These are phyloP conservation scores for Citrus unshiu DNA, from an alignment of 345 rosid genomes.

Conservation along the genomic window DNA sequence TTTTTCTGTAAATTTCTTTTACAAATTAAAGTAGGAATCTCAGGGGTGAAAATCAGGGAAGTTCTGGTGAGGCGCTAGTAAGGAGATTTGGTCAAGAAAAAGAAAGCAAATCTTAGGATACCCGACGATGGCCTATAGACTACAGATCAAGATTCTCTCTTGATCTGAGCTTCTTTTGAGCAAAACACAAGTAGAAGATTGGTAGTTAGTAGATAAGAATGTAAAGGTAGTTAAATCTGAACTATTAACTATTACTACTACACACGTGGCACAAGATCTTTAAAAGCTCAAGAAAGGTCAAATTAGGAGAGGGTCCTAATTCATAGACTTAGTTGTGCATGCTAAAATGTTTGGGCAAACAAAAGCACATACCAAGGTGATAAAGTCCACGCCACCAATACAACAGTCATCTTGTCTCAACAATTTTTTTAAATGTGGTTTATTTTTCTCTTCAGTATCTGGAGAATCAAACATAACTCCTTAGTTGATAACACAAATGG, in stretches of 20 bases:
- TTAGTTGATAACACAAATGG: not conserved
- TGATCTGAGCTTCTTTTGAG: not conserved
- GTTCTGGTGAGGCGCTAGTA: not conserved
- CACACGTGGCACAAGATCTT: not conserved
- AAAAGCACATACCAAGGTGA: constrained; percentile 60
- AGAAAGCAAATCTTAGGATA: no score
- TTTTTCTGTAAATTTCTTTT: not conserved
- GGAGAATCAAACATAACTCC: constrained; percentile 4
- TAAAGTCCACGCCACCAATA: constrained; percentile 71
- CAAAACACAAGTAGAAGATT: no score
- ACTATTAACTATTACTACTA: not conserved
- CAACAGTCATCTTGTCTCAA: constrained; percentile 40
- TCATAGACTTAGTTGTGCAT: not conserved
- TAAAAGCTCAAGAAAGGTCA: not conserved
- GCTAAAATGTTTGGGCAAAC: not conserved
- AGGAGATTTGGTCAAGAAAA: not conserved
- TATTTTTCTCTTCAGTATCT: constrained; percentile 27
- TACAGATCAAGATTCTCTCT: not conserved
- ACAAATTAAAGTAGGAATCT: not conserved
- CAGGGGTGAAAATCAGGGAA: not conserved
- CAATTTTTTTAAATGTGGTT: constrained; percentile 7
- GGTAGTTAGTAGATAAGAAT: not conserved
- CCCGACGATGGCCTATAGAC: not conserved
- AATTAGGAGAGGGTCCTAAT: not conserved
- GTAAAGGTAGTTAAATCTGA: not conserved